Evolutionary conservation across 2,329 filamentous ascomycete species (phyloP).

Genomic region (Penicillium sp.): DNA sequence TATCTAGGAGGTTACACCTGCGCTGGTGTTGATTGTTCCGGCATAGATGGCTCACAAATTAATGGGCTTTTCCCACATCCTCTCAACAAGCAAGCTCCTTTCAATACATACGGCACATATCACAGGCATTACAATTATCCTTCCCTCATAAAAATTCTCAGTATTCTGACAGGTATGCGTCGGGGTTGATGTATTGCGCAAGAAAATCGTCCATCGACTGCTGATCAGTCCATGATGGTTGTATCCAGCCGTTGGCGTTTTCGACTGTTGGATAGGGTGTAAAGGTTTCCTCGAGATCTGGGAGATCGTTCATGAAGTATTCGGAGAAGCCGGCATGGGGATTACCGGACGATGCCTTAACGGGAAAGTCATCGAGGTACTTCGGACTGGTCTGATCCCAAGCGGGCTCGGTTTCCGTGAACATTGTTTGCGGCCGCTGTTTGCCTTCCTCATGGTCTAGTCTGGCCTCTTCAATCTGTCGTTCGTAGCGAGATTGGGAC

Average conservation of each 20-base stretch:
- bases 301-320: background rate
- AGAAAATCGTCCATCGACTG: background rate
- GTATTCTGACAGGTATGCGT: background rate
- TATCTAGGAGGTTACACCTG: no score
- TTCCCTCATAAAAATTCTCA: no score
- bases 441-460: background rate
- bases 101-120: no score
- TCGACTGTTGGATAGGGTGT: background rate
- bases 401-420: background rate
- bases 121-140: no score
- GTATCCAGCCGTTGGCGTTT: background rate
- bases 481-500: slow-evolving; percentile 5
- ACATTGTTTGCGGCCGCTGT: background rate
- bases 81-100: no score
- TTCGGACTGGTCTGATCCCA: background rate
- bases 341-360: background rate
- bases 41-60: background rate
- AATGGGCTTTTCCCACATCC: background rate
- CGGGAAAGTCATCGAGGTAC: background rate
- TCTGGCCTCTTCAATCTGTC: slow-evolving; percentile 11
- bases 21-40: no score
- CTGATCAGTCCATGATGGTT: background rate
- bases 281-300: background rate
- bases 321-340: background rate
- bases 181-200: background rate